Evolutionary conservation across 768 basidiomycete genomes (phyloP), one percentile per base, ranked within the genome.

Genomic region (Lactarius akahatsu): DNA sequence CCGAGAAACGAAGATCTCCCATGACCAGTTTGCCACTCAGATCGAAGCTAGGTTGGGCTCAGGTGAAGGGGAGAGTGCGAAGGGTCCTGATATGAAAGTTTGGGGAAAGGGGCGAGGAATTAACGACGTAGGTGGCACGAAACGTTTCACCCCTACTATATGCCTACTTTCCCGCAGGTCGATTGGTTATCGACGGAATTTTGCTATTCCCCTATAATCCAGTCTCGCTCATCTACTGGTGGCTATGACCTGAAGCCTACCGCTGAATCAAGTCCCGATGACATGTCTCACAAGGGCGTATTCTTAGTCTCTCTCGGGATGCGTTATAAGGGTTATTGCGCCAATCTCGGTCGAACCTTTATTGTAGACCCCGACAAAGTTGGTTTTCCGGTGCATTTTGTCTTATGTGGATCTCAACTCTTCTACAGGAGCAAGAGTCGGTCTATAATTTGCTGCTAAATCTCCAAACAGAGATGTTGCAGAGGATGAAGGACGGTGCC

Each of bases 361-460:
- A 92, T 98, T 71, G 95, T 98, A 45, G 94, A 96, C 73, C 96
- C 96, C 2, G 88, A 88, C 69, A 88, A 90, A 72, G 94, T 95
- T 68, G 66, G 77, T 73, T 56, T 28, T 8, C 56, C 47, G 32
- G 50, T 57, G 54, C 26, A 32, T 11, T 6, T 40, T 57, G 26
- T 55, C 62, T 28, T 20, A 32, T 65, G 23, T 63, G 47, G 50
- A n/a, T 63, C 20, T 61, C 30, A 38, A 52, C 64, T 26, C 28
- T 54, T 26, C 59, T 43, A 3, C 73, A 98, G 96, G 88, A 91
- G 62, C 96, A 98, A 89, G 94, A 98, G 79, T 82, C 85, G 5
- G 88, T 92, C 69, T 98, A 97, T 76, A 83, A 83, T 50, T 79
- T 95, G 23, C 81, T 98, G 55, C 75, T 95, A 20, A 82, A 86